Evolutionary conservation across 2,329 filamentous ascomycete species (phyloP), one percentile per base, ranked within the genome.

Genomic region (Aspergillus unguis): DNA sequence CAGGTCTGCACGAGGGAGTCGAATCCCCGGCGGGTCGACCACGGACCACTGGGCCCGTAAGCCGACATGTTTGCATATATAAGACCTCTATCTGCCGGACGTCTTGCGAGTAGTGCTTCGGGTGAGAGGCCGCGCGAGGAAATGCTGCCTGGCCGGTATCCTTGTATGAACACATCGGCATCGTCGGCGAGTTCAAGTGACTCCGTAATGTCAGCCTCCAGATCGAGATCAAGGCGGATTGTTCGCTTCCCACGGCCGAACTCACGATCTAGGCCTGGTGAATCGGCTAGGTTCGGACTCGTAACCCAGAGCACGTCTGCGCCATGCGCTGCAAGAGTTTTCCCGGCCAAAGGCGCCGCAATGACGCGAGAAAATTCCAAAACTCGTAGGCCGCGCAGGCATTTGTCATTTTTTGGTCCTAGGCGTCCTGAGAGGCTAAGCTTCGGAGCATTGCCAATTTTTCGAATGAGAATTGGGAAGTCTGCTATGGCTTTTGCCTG

Each of bases 1-100:
- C 76, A 80, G 6, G 80, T 80, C 63, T 84, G 80, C 0, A 80
- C 75, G 3, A 80, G 68, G 0, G 79, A 82, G 56, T 84, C 81
- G 49, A 81, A 84, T 0, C 81, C 81, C 2, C 81, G 70, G 2
- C 75, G 67, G 0, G 59, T 52, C 0, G 63, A 56, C 77, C 77
- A 80, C 0, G 77, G 77, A 0, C 80, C 79, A 0, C 65, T 50
- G 0, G 74, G 69, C 0, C 79, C 80, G 53, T 78, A 84, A 0
- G 81, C 80, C 1, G 78, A 80, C 25, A 84, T 58, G 45, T 74
- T 81, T 2, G 79, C 80, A 5, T 73, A 67, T 27, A 84, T 70
- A 9, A 84, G 69, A 1, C 67, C 68, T 6, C 52, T 54, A 31
- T 48, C 26, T 77, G 78, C 3, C 70, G 44, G 25, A 1, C 17